Evolutionary conservation across 768 basidiomycete genomes (phyloP).

Genomic region (Podaxis sp.): DNA sequence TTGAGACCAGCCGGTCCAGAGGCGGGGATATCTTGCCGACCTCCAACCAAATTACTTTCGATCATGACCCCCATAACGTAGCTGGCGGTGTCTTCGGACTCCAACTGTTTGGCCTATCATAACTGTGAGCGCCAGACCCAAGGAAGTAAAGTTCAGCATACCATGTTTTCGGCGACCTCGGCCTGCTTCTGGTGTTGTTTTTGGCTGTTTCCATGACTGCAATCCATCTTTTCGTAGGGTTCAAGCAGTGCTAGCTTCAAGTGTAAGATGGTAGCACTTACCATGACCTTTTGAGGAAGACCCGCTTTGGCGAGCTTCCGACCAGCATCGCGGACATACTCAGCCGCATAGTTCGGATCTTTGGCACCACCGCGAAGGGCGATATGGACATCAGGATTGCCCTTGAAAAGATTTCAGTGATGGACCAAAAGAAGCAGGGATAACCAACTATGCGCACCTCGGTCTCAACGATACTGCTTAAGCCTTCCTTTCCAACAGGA

Average conservation of each 20-base stretch:
- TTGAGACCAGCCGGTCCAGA: constrained; percentile 70
- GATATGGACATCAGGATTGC: constrained; percentile 89
- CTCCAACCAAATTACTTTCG: constrained; percentile 87
- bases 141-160: constrained; percentile 35
- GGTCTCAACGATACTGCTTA: constrained; percentile 94
- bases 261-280: constrained; percentile 29
- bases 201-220: constrained; percentile 93
- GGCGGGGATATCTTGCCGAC: constrained; percentile 80
- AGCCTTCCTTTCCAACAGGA: constrained; percentile 94
- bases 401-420: constrained; percentile 41
- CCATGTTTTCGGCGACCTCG: constrained; percentile 89
- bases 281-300: constrained; percentile 84
- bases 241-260: not conserved
- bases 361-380: constrained; percentile 89
- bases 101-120: constrained; percentile 67
- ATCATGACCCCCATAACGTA: constrained; percentile 94
- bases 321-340: constrained; percentile 75
- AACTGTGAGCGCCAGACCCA: constrained; percentile 16
- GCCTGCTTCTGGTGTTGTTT: constrained; percentile 86
- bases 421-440: constrained; percentile 1
- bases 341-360: constrained; percentile 86
- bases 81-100: constrained; percentile 65
- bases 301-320: constrained; percentile 79
- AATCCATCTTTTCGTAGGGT: constrained; percentile 68
- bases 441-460: constrained; percentile 46